Conservation (phyloP, 345 rosid species). For the Sapria himalayana region DNA sequence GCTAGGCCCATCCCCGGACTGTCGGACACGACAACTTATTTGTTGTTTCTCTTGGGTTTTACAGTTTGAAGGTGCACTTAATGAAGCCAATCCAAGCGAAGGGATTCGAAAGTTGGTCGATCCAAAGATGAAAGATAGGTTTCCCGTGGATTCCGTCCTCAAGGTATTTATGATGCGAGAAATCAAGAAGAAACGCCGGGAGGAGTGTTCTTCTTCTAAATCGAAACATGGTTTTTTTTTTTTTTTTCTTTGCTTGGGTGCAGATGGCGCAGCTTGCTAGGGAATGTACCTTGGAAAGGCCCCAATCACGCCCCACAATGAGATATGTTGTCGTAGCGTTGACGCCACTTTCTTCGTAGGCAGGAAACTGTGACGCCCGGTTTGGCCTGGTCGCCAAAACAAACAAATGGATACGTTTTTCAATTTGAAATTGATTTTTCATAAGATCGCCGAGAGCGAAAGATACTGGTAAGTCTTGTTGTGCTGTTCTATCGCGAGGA, state of each 20-base stretch:
- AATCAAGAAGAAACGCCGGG: neutral
- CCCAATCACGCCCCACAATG: conserved; percentile 70
- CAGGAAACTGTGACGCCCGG: conserved; percentile 61
- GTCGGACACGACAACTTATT: no score
- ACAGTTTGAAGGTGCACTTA: conserved; percentile 64
- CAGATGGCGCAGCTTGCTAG: conserved; percentile 87
- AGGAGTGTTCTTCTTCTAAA: conserved; percentile 1
- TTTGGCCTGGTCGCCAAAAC: no score
- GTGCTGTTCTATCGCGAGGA: no score
- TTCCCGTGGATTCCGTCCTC: conserved; percentile 42
- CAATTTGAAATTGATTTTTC: no score
- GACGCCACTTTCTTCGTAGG: conserved; percentile 61
- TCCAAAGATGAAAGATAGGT: conserved; percentile 53
- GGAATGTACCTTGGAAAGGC: conserved; percentile 70
- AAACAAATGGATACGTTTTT: no score
- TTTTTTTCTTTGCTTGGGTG: neutral
- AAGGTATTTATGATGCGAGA: conserved; percentile 25
- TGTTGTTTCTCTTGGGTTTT: no score
- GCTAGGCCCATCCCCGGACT: no score
- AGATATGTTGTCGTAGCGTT: conserved; percentile 77
- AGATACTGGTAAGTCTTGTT: no score
- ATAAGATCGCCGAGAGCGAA: no score
- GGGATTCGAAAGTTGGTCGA: conserved; percentile 43
- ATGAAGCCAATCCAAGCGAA: conserved; percentile 33
- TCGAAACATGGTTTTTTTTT: neutral